Conservation (phyloP, 352 stramenopile species). For the Lagenidium giganteum region DNA sequence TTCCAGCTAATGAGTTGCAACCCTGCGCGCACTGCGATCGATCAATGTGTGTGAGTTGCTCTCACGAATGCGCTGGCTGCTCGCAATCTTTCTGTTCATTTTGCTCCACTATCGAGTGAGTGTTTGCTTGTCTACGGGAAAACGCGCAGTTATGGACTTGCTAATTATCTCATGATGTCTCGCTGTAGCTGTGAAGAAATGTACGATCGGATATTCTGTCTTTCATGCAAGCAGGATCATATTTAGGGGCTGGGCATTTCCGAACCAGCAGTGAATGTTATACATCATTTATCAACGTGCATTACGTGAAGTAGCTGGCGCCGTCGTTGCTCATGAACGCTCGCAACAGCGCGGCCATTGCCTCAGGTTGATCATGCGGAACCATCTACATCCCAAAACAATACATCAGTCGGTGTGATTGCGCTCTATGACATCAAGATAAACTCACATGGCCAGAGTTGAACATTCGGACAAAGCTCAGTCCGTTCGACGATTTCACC, state of each 20-base stretch:
- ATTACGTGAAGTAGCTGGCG: conserved; percentile 24
- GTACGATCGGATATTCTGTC: conserved; percentile 75
- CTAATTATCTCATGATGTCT: neutral
- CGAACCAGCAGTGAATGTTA: neutral
- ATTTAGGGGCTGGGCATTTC: neutral
- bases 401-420: too few relatives aligned
- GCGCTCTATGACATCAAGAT: too few relatives aligned
- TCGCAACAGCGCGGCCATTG: conserved; percentile 38
- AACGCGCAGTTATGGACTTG: too few relatives aligned
- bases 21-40: conserved; percentile 64
- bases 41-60: conserved; percentile 51
- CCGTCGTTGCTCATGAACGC: conserved; percentile 31
- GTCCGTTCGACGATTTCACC: conserved; percentile 33
- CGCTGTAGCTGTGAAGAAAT: conserved; percentile 54
- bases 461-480: conserved; percentile 68
- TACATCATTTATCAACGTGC: neutral
- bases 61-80: conserved; percentile 53
- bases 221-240: conserved; percentile 56
- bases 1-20: conserved; percentile 11
- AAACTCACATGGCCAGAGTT: conserved; percentile 62
- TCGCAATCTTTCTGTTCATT: conserved; percentile 53
- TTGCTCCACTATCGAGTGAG: conserved; percentile 82
- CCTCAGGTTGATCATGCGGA: conserved; percentile 56
- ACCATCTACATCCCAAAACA: conserved; percentile 55
- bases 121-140: too few relatives aligned